Evolutionary conservation across 257 asterid species (phyloP).

Genomic region (Solanum lignicaule): DNA sequence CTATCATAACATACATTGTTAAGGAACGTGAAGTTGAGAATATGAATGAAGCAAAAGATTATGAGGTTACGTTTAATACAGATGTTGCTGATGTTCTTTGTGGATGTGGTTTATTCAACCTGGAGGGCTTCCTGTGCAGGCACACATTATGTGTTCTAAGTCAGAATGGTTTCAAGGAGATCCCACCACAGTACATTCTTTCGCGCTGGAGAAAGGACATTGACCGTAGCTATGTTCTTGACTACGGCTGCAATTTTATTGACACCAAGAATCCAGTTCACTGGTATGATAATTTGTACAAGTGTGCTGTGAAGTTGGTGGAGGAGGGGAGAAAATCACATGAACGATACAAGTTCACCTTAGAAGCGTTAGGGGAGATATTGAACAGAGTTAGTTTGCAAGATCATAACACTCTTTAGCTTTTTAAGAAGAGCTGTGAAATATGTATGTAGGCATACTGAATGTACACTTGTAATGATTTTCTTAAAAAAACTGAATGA

Average conservation of each 20-base stretch:
- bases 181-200: conserved; percentile 53
- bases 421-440: neutral
- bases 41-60: conserved; percentile 28
- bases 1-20: conserved; percentile 19
- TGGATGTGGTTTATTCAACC: conserved; percentile 41
- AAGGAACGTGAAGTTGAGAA: conserved; percentile 32
- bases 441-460: neutral
- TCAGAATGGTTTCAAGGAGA: conserved; percentile 40
- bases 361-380: conserved; percentile 31
- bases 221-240: conserved; percentile 16
- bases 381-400: conserved; percentile 22
- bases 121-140: conserved; percentile 53
- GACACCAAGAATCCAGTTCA: conserved; percentile 41
- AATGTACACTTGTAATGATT: neutral
- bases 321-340: conserved; percentile 47
- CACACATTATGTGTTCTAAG: conserved; percentile 41
- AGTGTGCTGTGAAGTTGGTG: conserved; percentile 24
- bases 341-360: conserved; percentile 29
- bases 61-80: conserved; percentile 37
- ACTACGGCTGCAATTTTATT: conserved; percentile 24
- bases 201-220: conserved; percentile 52
- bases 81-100: conserved; percentile 29
- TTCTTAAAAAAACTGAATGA: neutral
- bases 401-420: neutral
- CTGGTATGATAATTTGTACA: conserved; percentile 40